A percentile compares a stretch with the other conserved stretches of the same genome.
Conservation (phyloP, 169 alveolate genomes). For the Plasmodium billcollinsi region DNA sequence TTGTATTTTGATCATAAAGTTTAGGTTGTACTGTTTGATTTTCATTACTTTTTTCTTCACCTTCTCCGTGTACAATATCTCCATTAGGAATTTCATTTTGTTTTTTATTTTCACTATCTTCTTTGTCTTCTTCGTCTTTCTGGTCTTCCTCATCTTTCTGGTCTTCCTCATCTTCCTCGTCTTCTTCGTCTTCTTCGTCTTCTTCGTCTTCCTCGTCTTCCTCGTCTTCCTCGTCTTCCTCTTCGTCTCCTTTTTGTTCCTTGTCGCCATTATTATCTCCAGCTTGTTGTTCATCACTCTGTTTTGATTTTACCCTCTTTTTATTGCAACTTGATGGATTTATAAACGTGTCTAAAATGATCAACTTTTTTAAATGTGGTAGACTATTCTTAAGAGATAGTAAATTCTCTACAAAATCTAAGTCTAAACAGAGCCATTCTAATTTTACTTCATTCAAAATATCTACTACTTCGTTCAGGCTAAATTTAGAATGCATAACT, state of each 20-base stretch:
- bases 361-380: slow-evolving; percentile 42
- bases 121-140: neutral
- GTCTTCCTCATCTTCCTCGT: neutral
- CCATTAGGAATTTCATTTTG: neutral
- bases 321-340: neutral
- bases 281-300: neutral
- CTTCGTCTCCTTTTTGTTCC: neutral
- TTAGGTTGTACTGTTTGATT: too few species aligned
- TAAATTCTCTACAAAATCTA: slow-evolving; percentile 7
- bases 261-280: neutral
- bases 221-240: neutral
- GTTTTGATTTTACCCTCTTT: too few species aligned
- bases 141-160: neutral
- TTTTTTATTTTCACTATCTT: neutral
- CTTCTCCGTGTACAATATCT: too few species aligned
- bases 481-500: slow-evolving; percentile 67
- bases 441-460: slow-evolving; percentile 41
- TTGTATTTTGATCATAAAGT: too few species aligned
- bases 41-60: too few species aligned
- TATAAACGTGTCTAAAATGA: slow-evolving; percentile 24
- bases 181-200: neutral
- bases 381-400: neutral
- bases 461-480: slow-evolving; percentile 35
- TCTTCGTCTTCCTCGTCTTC: neutral
- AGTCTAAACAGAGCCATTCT: slow-evolving; percentile 58